Evolutionary conservation across 257 asterid genomes (phyloP).

Genomic region (Pogostemon cablin): DNA sequence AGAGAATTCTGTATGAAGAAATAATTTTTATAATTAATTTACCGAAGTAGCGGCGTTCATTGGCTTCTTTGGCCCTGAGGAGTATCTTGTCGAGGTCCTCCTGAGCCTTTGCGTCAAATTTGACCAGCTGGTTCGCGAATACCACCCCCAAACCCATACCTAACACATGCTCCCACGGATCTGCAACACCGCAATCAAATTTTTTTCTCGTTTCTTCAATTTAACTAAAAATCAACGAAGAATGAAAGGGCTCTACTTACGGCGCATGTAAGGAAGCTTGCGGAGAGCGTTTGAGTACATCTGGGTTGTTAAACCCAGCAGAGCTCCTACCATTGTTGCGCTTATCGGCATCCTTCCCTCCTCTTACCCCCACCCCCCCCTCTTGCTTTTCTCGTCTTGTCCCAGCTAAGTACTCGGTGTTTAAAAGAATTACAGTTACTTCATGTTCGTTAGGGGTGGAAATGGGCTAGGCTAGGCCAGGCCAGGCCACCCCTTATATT

Average conservation of each 20-base stretch:
- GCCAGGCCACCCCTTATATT: no score
- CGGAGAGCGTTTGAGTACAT: slow-evolving; percentile 98
- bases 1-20: background rate
- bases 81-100: slow-evolving; percentile 91
- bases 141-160: slow-evolving; percentile 96
- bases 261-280: slow-evolving; percentile 99
- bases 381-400: background rate
- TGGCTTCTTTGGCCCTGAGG: slow-evolving; percentile 78
- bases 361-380: background rate
- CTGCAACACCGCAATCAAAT: slow-evolving; percentile 43
- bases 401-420: background rate
- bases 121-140: slow-evolving; percentile 81
- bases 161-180: slow-evolving; percentile 99
- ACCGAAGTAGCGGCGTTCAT: slow-evolving; percentile 97
- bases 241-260: slow-evolving; percentile 38
- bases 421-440: no score
- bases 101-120: slow-evolving; percentile 75
- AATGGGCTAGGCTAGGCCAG: no score
- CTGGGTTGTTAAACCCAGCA: slow-evolving; percentile 87
- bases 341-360: slow-evolving; percentile 64
- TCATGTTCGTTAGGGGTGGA: no score
- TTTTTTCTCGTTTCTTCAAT: background rate
- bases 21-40: background rate
- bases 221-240: background rate
- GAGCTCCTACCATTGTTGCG: slow-evolving; percentile 86